phyloP scores from a whole-genome alignment of 148 eudicot species.

The Persicaria tinctoria region DNA sequence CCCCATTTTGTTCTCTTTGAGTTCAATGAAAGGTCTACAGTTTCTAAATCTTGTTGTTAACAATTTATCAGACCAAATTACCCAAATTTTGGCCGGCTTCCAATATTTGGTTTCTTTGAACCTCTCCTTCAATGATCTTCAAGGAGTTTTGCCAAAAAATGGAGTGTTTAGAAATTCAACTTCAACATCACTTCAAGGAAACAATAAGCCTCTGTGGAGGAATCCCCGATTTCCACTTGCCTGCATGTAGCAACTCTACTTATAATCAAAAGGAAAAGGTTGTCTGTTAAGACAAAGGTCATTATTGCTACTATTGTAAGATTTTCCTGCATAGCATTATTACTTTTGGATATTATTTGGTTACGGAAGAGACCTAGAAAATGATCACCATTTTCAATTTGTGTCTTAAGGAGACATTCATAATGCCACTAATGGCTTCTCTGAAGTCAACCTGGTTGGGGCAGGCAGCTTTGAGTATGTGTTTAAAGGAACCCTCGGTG shows the following conservation, averaged over 20 bases:
- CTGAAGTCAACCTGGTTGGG: conserved; percentile 1
- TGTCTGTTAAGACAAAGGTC: not conserved
- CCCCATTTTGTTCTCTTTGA: conserved; percentile 15
- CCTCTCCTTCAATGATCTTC: conserved; percentile 19
- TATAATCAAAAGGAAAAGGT: not conserved
- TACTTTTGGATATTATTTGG: not conserved
- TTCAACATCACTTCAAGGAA: conserved; percentile 14
- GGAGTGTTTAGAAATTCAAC: conserved; percentile 16
- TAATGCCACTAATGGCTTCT: conserved; percentile 19
- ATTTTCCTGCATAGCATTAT: not conserved
- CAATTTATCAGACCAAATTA: conserved; percentile 20
- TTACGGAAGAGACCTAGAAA: not conserved
- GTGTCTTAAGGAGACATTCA: conserved; percentile 18
- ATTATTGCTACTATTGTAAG: not conserved
- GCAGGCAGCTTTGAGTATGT: conserved; percentile 4
- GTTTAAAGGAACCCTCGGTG: conserved; percentile 6
- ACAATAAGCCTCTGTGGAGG: conserved; percentile 26
- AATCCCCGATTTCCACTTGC: conserved; percentile 11
- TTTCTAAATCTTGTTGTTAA: conserved; percentile 14
- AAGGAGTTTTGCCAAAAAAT: conserved; percentile 19
- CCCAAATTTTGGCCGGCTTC: not conserved
- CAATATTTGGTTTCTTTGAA: conserved; percentile 6
- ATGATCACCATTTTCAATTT: conserved; percentile 1
- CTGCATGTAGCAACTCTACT: conserved; percentile 6
- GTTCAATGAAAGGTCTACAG: conserved; percentile 11